Conservation (phyloP, 2,329 filamentous ascomycete genomes). For the Penicillium verrucosum region DNA sequence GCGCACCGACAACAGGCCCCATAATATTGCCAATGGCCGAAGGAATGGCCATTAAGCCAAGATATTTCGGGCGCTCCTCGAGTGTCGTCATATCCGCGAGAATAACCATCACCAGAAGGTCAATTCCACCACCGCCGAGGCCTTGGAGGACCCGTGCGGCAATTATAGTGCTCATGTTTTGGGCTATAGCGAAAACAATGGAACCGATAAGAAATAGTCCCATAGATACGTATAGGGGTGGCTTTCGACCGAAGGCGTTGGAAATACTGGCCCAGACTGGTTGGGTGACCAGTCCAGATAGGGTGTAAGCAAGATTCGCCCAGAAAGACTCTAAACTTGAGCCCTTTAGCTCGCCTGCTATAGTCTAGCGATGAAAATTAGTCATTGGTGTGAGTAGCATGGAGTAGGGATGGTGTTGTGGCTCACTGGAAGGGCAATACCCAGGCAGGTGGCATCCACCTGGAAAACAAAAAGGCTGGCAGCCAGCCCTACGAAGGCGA, state of each 20-base stretch:
- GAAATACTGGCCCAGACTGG: not conserved
- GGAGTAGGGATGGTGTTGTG: not conserved
- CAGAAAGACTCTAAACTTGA: not conserved
- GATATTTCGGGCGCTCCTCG: not conserved
- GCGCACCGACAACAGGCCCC: too few species aligned
- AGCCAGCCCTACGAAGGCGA: not conserved
- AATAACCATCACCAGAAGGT: not conserved
- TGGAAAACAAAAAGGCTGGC: not conserved
- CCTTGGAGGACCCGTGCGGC: not conserved
- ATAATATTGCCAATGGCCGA: too few species aligned
- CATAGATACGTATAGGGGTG: not conserved
- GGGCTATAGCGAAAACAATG: not conserved
- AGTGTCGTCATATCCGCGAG: not conserved
- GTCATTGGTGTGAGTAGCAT: not conserved
- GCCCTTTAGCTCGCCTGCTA: not conserved
- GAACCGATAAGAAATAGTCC: not conserved
- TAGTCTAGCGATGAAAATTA: not conserved
- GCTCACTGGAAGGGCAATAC: not conserved
- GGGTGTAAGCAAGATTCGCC: not conserved
- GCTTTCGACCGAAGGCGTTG: not conserved
- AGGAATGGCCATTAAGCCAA: not conserved
- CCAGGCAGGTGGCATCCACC: not conserved
- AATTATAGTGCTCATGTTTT: not conserved
- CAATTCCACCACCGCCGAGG: not conserved
- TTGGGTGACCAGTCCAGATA: not conserved